Base-by-base conservation (phyloP, 306 rosid genomes). In the Cotoneaster glaucophyllus region DNA sequence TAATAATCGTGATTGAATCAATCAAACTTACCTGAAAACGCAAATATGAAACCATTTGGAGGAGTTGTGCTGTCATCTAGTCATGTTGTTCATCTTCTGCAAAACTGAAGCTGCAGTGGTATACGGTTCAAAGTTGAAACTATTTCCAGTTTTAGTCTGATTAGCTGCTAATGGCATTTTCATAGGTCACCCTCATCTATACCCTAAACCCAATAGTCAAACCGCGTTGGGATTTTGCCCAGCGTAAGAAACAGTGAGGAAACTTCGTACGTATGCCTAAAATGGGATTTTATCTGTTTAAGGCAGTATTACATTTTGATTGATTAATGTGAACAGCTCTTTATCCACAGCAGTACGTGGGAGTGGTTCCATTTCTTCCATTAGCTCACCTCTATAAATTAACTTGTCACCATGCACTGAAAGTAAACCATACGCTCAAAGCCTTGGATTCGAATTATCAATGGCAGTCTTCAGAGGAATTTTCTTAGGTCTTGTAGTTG, bases 361-460 rank as follows among this genome's bases (percentile, higher is more conserved):
- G 70, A 78, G 88, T 77, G 85, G 82, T 81, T 87, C 74, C 74
- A 70, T 79, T 84, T 82, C 24, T 76, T 79, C 63, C 57, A 31
- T 32, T 69, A 29, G 4, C 12, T 59, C 3, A 4, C 17, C 73
- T 48, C 78, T 81, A 78, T 84, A 67, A 70, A 15, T 74, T 53
- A 28, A n/a, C 21, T 13, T 22, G 54, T 19, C 13, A 66, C 56
- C 41, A 41, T 57, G 56, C 25, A 4, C 15, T 18, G 37, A 68
- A 71, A 74, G 68, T 77, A 41, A 78, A 39, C 9, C 57, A 75
- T n/a, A 79, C 73, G 72, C 65, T 34, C 45, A 65, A 75, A 64
- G 2, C 24, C 74, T 77, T 58, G 56, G 26, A 58, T 29, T 24
- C 13, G 5, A 74, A 62, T 26, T 15, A 26, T 62, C 66, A 62